phyloP scores from a whole-genome alignment of 169 alveolate genomes.

The Plasmodium vivax region DNA sequence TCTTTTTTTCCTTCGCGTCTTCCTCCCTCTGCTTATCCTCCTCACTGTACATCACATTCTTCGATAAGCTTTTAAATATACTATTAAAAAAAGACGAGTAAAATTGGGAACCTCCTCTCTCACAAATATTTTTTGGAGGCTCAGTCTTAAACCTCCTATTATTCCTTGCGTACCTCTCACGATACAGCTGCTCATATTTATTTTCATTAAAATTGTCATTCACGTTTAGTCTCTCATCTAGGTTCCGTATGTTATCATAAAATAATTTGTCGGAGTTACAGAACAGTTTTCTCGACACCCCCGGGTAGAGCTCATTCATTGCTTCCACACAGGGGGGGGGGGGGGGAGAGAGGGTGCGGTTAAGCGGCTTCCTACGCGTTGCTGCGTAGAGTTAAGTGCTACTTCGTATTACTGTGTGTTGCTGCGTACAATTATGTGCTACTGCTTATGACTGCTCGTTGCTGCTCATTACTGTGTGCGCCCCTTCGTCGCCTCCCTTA shows the following conservation, averaged over 20 bases:
- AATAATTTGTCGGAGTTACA: conserved; percentile 43
- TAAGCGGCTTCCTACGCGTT: not conserved
- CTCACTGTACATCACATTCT: conserved; percentile 7
- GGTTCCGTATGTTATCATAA: conserved; percentile 47
- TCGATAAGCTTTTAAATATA: conserved; percentile 30
- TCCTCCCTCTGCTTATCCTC: not conserved
- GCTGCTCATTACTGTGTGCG: not conserved
- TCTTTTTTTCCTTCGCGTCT: not conserved
- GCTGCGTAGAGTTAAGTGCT: no score
- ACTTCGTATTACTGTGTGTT: no score
- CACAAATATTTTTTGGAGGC: conserved; percentile 24
- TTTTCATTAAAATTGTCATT: conserved; percentile 65
- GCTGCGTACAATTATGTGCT: no score
- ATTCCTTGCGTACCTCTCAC: conserved; percentile 21
- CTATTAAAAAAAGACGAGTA: conserved; percentile 38
- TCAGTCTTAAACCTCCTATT: conserved; percentile 63
- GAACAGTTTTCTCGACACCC: conserved; percentile 36
- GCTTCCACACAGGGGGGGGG: not conserved
- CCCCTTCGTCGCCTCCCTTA: not conserved
- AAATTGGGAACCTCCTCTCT: not conserved
- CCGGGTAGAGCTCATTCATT: conserved; percentile 15
- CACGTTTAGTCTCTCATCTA: conserved; percentile 62
- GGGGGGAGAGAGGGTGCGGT: not conserved
- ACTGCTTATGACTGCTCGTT: not conserved
- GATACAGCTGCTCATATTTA: conserved; percentile 4